phyloP scores from a whole-genome alignment of 768 basidiomycete genomes.

The Amanita molliuscula region DNA sequence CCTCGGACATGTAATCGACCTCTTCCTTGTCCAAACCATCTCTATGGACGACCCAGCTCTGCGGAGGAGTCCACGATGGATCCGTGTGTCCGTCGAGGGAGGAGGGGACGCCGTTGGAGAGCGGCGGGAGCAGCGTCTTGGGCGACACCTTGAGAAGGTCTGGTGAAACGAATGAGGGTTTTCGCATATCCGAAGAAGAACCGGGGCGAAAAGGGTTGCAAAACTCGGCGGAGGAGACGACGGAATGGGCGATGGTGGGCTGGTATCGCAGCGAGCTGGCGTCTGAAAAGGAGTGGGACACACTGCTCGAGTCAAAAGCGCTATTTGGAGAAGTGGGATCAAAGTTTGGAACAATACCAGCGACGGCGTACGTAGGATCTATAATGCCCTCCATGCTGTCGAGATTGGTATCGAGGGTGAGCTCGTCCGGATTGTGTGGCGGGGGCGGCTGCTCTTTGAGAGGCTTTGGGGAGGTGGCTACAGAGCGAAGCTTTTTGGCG shows the following conservation, averaged over 20 bases:
- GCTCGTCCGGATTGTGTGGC: slow-evolving; percentile 13
- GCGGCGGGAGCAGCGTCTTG: slow-evolving; percentile 26
- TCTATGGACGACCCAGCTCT: slow-evolving; percentile 67
- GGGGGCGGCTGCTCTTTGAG: slow-evolving; percentile 14
- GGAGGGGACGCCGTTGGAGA: neutral
- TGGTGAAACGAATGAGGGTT: slow-evolving; percentile 13
- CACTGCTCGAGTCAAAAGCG: slow-evolving; percentile 26
- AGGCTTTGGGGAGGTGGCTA: slow-evolving; percentile 16
- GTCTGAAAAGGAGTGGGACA: slow-evolving; percentile 23
- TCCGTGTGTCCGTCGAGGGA: slow-evolving; percentile 2
- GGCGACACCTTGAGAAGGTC: slow-evolving; percentile 40
- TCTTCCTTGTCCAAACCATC: slow-evolving; percentile 28
- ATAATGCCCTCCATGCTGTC: slow-evolving; percentile 80
- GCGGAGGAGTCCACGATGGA: slow-evolving; percentile 55
- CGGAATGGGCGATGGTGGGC: neutral
- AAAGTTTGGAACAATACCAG: slow-evolving; percentile 5
- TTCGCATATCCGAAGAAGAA: slow-evolving; percentile 16
- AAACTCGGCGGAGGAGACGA: slow-evolving; percentile 22
- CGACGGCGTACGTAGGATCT: slow-evolving; percentile 25
- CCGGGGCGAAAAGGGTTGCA: slow-evolving; percentile 30
- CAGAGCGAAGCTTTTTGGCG: slow-evolving; percentile 9
- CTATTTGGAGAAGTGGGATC: slow-evolving; percentile 25
- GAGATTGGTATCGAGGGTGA: slow-evolving; percentile 57
- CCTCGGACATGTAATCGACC: slow-evolving; percentile 32
- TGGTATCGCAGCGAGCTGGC: slow-evolving; percentile 14